Base-by-base conservation (phyloP, 108 stramenopile genomes). In the Cyclotella atomus region DNA sequence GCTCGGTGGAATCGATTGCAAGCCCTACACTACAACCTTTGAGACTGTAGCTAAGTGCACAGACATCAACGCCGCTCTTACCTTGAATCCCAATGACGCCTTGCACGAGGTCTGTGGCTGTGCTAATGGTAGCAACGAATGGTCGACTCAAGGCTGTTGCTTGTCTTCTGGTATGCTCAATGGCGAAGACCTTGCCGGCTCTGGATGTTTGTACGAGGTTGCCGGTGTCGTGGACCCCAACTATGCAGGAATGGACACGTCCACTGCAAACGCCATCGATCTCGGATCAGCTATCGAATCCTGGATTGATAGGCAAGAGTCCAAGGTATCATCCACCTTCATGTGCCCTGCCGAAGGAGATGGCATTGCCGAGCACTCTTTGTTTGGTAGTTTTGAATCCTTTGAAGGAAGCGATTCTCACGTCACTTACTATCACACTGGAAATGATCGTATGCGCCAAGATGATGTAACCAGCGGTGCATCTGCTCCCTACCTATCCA, bases 1-100 rank as follows among this genome's bases (percentile, higher is more conserved):
- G 50, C 83, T 84, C 33, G 83, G 83, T 17, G 83, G 79, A 3
- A 84, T 84, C 70, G 69, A 80, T 17, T 84, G 83, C 75, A 80
- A 62, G 46, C 83, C 83, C 14, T 84, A 77, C 64, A 79, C 83
- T 17, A 45, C 83, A 35, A 81, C 83, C 10, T 84, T 70, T 38
- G 79, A 75, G 45, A 76, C 79, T 34, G 55, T 71, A 29, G 50
- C 69, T 14, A 76, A 80, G 43, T 84, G 83, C 47, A 56, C 20
- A 5, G 79, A 68, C 14, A 76, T 80, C 29, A 63, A 80, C 43
- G 43, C 75, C 46, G 71, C 57, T 32, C 75, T 84, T 35, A 35
- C 23, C 34, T 21, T 59, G 33, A 57, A 84, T 35, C 70, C 83
- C 20, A 59, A 23, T 65, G 79, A 46, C 24, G 36, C 46, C 35